A percentile compares a stretch with the other conserved stretches of the same genome.
Evolutionary conservation across 495 filamentous ascomycete species (phyloP).

Genomic region (Talaromyces adpressus): DNA sequence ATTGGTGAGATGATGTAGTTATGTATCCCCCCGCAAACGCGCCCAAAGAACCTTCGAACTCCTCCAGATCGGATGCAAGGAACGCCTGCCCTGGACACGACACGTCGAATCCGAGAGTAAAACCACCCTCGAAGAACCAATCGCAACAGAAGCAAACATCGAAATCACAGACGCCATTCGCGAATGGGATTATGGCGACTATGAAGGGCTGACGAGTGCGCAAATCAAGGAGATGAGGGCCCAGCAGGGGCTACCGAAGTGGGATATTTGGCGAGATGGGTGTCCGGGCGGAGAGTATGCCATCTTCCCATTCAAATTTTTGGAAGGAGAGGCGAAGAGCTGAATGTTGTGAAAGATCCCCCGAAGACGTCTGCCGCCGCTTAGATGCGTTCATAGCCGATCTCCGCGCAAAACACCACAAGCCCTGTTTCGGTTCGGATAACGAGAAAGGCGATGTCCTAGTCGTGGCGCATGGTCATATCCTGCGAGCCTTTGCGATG

Average conservation of each 20-base stretch:
- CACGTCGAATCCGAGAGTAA: conserved; percentile 18
- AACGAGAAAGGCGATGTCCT: conserved; percentile 54
- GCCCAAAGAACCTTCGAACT: conserved; percentile 85
- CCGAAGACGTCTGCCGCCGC: conserved; percentile 58
- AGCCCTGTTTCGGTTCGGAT: conserved; percentile 24
- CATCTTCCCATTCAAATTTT: neutral
- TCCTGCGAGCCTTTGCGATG: conserved; percentile 84
- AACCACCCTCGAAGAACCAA: conserved; percentile 25
- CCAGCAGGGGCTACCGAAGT: conserved; percentile 34
- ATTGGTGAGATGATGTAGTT: conserved; percentile 26
- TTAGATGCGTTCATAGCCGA: conserved; percentile 70
- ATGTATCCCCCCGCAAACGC: conserved; percentile 80
- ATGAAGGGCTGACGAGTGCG: conserved; percentile 78
- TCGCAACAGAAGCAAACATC: conserved; percentile 48
- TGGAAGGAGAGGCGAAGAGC: neutral
- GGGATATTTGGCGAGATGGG: conserved; percentile 84
- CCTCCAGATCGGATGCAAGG: conserved; percentile 53
- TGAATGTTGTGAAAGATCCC: conserved; percentile 35
- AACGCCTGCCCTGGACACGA: conserved; percentile 48
- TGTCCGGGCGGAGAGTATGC: conserved; percentile 63
- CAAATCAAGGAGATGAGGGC: conserved; percentile 56
- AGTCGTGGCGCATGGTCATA: conserved; percentile 77
- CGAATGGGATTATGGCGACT: conserved; percentile 96
- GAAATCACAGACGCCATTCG: conserved; percentile 69
- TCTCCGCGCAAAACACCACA: conserved; percentile 55